A percentile compares a stretch with the other conserved stretches of the same genome.
Conservation (phyloP, 805 yeast species). For the Zygosaccharomyces kombuchaensis region DNA sequence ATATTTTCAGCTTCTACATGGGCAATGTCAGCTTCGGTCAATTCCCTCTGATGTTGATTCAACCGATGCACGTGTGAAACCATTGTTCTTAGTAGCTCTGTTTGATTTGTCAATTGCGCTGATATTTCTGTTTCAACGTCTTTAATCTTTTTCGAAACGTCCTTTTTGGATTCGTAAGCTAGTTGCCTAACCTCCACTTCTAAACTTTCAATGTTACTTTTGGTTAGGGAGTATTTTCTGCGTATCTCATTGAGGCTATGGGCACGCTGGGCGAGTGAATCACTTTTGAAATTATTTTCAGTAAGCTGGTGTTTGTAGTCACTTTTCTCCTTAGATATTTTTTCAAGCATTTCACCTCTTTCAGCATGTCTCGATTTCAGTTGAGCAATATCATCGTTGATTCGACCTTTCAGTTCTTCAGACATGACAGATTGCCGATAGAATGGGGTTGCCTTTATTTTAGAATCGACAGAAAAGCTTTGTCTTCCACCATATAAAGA, state of each 20-base stretch:
- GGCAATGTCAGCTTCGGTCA: conserved; percentile 27
- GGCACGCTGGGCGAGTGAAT: conserved; percentile 13
- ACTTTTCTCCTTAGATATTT: conserved; percentile 13
- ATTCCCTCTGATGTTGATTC: conserved; percentile 26
- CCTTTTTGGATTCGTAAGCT: conserved; percentile 39
- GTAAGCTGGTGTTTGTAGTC: conserved; percentile 9
- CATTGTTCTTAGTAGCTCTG: conserved; percentile 22
- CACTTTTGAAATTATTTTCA: conserved; percentile 15
- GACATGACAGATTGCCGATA: conserved; percentile 26
- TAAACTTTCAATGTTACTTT: conserved; percentile 28
- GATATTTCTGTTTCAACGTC: conserved; percentile 33
- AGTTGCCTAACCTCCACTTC: conserved; percentile 34
- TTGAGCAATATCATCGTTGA: conserved; percentile 16
- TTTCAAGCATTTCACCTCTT: conserved; percentile 12
- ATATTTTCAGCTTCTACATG: conserved; percentile 41
- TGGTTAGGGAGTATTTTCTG: conserved; percentile 22
- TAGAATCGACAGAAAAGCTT: conserved; percentile 36
- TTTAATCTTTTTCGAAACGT: conserved; percentile 39
- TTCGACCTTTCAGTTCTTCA: conserved; percentile 21
- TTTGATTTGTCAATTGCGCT: conserved; percentile 19
- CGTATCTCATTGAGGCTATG: conserved; percentile 19
- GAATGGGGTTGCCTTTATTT: conserved; percentile 18
- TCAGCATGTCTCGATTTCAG: conserved; percentile 12
- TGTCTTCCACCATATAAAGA: conserved; percentile 66
- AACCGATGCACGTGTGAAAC: conserved; percentile 21